These are phyloP conservation scores for Mortierella sp. DNA, from an alignment of 371 early-diverging fungal species.

Conservation along the genomic window DNA sequence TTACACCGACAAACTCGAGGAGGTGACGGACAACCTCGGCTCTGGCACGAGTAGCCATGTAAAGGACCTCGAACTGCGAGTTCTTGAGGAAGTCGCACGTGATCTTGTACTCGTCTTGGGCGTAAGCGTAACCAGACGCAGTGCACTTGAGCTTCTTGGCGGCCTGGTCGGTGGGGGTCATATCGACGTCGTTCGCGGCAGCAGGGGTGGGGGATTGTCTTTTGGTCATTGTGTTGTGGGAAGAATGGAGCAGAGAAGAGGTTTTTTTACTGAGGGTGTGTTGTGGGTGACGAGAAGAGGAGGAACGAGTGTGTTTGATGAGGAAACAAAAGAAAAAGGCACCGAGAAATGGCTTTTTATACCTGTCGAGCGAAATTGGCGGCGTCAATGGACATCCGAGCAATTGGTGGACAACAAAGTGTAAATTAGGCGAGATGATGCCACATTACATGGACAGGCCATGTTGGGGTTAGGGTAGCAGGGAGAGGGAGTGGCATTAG, in stretches of 20 bases:
- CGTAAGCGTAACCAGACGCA: constrained; percentile 8
- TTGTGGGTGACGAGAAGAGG: neutral
- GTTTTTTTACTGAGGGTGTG: neutral
- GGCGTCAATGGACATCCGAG: constrained; percentile 13
- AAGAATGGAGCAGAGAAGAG: neutral
- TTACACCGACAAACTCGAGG: constrained; percentile 52
- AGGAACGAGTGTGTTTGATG: neutral
- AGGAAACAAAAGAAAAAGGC: neutral
- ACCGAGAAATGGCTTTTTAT: neutral
- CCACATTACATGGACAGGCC: neutral
- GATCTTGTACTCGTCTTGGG: constrained; percentile 44
- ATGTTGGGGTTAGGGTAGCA: too few relatives aligned
- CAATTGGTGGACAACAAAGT: neutral
- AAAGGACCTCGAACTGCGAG: constrained; percentile 46
- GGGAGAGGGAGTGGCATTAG: too few relatives aligned
- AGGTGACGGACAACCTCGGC: constrained; percentile 36
- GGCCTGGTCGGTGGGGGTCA: constrained; percentile 21
- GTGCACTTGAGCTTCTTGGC: constrained; percentile 32
- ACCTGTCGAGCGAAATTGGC: neutral
- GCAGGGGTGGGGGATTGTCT: constrained; percentile 16
- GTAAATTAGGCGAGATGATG: neutral
- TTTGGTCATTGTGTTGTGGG: constrained; percentile 33
- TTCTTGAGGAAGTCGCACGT: constrained; percentile 36
- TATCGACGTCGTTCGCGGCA: constrained; percentile 28
- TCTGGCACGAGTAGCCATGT: constrained; percentile 48